phyloP scores from a whole-genome alignment of 352 stramenopile species.

The Globisporangium radiosum region DNA sequence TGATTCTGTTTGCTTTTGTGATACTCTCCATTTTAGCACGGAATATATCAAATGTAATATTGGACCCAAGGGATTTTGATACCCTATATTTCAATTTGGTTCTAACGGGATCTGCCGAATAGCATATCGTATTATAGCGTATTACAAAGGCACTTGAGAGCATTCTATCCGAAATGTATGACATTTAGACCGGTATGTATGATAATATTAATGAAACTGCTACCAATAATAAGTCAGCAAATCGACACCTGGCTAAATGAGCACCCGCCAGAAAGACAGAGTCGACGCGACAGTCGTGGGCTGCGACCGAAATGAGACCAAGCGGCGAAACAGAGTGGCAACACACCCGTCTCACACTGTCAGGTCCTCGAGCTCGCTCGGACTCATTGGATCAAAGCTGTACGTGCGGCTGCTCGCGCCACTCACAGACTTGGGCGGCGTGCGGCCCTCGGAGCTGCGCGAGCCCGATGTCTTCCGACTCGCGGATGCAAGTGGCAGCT shows the following conservation, averaged over 20 bases:
- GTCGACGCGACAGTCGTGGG: neutral
- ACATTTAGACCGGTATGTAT: too few species aligned
- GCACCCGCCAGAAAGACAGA: neutral
- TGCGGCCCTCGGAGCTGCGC: slow-evolving; percentile 8
- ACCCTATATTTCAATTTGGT: too few species aligned
- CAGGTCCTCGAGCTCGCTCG: slow-evolving; percentile 20
- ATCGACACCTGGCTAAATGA: neutral
- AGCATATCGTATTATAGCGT: too few species aligned
- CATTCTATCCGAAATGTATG: too few species aligned
- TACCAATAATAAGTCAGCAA: too few species aligned
- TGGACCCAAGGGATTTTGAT: too few species aligned
- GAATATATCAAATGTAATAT: too few species aligned
- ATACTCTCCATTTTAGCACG: too few species aligned
- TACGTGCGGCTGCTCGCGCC: slow-evolving; percentile 3
- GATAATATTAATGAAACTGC: too few species aligned
- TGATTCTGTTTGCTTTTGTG: too few species aligned
- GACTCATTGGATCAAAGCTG: slow-evolving; percentile 16
- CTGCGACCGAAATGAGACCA: neutral
- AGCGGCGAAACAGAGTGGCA: neutral
- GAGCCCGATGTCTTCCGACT: slow-evolving; percentile 16
- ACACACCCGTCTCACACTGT: slow-evolving; percentile 14
- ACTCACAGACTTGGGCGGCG: slow-evolving; percentile 4
- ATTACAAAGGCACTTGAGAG: too few species aligned
- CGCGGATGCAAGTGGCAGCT: slow-evolving; percentile 6
- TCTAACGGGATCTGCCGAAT: too few species aligned